These are phyloP conservation scores for Waitea zeae DNA, from an alignment of 1,284 basidiomycete genomes.

Conservation along the genomic window DNA sequence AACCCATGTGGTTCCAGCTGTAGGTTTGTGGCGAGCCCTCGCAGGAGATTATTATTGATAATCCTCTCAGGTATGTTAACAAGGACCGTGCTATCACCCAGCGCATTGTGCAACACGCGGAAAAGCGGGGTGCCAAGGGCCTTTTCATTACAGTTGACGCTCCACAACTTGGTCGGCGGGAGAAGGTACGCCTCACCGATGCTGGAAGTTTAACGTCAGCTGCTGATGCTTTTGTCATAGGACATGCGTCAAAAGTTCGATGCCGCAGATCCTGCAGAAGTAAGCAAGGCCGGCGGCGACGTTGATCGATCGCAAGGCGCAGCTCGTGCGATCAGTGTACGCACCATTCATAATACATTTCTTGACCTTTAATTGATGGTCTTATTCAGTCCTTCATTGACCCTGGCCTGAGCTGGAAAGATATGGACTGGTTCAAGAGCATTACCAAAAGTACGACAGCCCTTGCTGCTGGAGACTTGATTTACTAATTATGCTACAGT, in stretches of 20 bases:
- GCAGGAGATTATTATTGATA: background rate
- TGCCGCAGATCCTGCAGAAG: conserved; percentile 64
- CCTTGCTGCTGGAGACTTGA: too few relatives aligned
- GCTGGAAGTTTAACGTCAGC: background rate
- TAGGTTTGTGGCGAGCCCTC: conserved; percentile 14
- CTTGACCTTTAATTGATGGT: conserved; percentile 3
- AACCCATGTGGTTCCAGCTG: conserved; percentile 70
- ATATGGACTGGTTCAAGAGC: conserved; percentile 75
- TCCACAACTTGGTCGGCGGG: conserved; percentile 79
- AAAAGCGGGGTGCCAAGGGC: conserved; percentile 68
- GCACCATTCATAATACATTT: conserved; percentile 11
- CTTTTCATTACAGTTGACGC: conserved; percentile 90
- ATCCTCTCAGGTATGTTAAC: conserved; percentile 61
- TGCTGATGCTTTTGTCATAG: conserved; percentile 15
- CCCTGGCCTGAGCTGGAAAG: conserved; percentile 74
- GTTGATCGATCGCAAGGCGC: conserved; percentile 82
- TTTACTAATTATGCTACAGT: conserved; percentile 24
- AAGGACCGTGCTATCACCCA: conserved; percentile 69
- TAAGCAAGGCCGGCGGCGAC: conserved; percentile 33
- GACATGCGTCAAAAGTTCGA: conserved; percentile 97
- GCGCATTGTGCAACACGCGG: conserved; percentile 73
- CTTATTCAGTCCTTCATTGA: conserved; percentile 75
- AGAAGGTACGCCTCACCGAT: conserved; percentile 32
- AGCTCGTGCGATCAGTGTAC: conserved; percentile 81
- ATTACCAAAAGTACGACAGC: conserved; percentile 63